Conservation (phyloP, 805 yeast species). For the Saturnispora sanitii region DNA sequence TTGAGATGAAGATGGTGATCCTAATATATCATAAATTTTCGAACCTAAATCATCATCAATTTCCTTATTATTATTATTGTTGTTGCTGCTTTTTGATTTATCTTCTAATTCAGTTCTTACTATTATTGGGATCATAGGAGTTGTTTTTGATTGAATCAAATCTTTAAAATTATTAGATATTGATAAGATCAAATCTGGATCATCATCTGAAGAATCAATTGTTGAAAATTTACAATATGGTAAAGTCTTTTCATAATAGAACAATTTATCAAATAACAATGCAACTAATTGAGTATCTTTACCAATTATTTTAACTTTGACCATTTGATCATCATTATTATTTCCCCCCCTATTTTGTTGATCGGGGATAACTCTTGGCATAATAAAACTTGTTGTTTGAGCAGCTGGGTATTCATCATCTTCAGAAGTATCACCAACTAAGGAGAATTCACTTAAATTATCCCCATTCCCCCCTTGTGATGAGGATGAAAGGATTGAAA, state of each 20-base stretch:
- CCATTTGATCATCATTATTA: neutral
- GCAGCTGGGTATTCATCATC: neutral
- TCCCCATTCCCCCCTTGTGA: too few relatives aligned
- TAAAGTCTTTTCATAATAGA: constrained; percentile 22
- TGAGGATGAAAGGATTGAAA: constrained; percentile 6
- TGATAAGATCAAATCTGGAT: constrained; percentile 20
- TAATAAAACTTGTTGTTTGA: constrained; percentile 19
- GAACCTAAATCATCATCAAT: too few relatives aligned
- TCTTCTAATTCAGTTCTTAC: neutral
- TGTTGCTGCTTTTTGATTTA: too few relatives aligned
- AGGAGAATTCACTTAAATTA: constrained; percentile 1
- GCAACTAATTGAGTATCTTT: constrained; percentile 21
- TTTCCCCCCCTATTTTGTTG: neutral
- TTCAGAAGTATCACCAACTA: neutral
- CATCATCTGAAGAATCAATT: constrained; percentile 11
- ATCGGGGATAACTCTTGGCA: constrained; percentile 26
- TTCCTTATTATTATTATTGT: too few relatives aligned
- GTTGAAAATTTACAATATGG: constrained; percentile 19
- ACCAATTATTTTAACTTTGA: constrained; percentile 19
- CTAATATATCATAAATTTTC: too few relatives aligned
- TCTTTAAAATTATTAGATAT: constrained; percentile 23
- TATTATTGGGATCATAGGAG: constrained; percentile 26
- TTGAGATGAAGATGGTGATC: too few relatives aligned
- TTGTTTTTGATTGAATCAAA: constrained; percentile 18
- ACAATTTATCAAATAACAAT: constrained; percentile 18